Conservation (phyloP, 768 basidiomycete species). For the Agrocybe pediades region DNA sequence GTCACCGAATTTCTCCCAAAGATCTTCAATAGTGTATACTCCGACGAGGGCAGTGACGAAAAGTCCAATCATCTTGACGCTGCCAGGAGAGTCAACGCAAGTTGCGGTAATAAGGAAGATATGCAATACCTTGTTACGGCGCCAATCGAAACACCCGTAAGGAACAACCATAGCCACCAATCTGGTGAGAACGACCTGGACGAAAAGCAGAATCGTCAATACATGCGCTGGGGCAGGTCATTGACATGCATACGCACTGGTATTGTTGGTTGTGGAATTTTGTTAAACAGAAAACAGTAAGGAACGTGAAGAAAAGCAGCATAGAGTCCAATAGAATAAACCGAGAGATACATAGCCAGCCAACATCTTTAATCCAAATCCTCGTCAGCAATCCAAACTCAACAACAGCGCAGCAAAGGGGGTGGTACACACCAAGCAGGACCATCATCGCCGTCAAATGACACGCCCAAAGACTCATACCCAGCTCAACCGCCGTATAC, state of each 20-base stretch:
- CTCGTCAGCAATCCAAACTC: conserved; percentile 3
- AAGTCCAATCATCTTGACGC: conserved; percentile 94
- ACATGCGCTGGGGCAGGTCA: neutral
- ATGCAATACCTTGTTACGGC: conserved; percentile 79
- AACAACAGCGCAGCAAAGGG: neutral
- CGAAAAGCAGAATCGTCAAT: conserved; percentile 6
- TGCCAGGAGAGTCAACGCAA: conserved; percentile 28
- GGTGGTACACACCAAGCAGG: conserved; percentile 66
- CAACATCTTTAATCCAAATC: conserved; percentile 86
- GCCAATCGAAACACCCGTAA: conserved; percentile 95
- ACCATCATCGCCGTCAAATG: conserved; percentile 96
- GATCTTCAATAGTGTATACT: conserved; percentile 94
- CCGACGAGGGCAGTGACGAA: conserved; percentile 96
- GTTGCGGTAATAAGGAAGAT: neutral
- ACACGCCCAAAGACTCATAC: conserved; percentile 86
- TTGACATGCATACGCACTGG: conserved; percentile 56
- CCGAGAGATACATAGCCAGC: conserved; percentile 94
- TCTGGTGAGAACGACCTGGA: conserved; percentile 88
- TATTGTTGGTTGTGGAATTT: conserved; percentile 98
- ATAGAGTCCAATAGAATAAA: conserved; percentile 98
- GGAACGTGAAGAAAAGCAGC: conserved; percentile 98
- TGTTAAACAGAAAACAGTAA: conserved; percentile 90
- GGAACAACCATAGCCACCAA: conserved; percentile 96
- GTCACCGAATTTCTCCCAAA: conserved; percentile 99
- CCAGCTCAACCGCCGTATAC: conserved; percentile 94